These are phyloP conservation scores for Otatea glauca DNA, from an alignment of 176 grass and related monocot genomes.

Conservation along the genomic window DNA sequence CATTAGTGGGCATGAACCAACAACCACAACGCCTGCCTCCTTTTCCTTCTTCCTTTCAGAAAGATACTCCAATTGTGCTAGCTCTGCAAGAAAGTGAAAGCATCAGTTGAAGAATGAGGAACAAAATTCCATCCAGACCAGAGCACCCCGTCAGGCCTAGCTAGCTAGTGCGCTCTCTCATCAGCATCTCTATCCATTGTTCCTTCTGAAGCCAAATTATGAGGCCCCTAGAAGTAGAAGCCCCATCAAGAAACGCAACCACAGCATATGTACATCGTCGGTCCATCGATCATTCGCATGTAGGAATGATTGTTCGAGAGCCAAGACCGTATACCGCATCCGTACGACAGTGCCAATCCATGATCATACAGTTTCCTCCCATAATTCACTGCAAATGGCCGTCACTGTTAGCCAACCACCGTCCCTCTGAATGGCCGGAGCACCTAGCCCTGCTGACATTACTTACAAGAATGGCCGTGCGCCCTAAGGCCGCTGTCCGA, in stretches of 20 bases:
- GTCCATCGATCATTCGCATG: not conserved
- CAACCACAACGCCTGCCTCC: not conserved
- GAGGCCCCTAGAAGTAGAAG: conserved; percentile 6
- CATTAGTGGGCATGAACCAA: conserved; percentile 21
- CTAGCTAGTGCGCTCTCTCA: not conserved
- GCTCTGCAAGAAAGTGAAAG: conserved; percentile 1
- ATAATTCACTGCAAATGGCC: not conserved
- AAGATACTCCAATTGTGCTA: conserved; percentile 27
- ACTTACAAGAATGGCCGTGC: no score
- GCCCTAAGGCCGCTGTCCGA: not conserved
- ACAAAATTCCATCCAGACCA: conserved; percentile 7
- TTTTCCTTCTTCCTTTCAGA: not conserved
- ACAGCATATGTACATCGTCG: no score
- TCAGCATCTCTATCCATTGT: conserved; percentile 19
- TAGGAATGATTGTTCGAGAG: no score
- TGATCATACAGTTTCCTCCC: not conserved
- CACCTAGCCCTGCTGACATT: conserved; percentile 39
- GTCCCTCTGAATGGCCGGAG: conserved; percentile 48
- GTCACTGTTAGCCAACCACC: conserved; percentile 54
- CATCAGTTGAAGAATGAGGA: not conserved
- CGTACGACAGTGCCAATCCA: not conserved
- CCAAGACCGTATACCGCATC: not conserved
- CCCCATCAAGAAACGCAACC: not conserved
- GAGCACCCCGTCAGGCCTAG: not conserved
- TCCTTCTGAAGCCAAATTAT: not conserved